Base-by-base conservation (phyloP, 2,329 filamentous ascomycete species). In the Mycosphaerella arachidis region DNA sequence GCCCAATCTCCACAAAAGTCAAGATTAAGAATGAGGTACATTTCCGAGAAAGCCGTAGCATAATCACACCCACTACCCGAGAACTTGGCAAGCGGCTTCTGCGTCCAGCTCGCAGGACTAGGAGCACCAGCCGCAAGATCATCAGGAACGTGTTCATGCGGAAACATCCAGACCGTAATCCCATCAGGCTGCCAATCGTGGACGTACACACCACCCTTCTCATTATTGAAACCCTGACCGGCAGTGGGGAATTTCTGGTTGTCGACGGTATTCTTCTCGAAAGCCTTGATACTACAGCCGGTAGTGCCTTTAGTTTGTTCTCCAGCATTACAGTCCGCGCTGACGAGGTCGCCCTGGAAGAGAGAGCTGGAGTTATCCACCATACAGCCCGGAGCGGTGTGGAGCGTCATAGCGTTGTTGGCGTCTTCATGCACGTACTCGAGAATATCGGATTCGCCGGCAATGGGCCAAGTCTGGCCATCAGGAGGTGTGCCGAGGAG, bases 1-100 rank as follows among this genome's bases (percentile, higher is more conserved):
- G 92, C 92, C 92, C 92, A 96, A 70, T 88, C 84, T 20, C 92
- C 92, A 74, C 92, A 97, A 73, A 96, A 91, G 6, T 89, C 89
- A 0, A 87, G 94, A 76, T 93, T 86, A 74, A 94, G 87, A 64
- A 93, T 84, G 64, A 97, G 86, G 67, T 87, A 84, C 77, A 96
- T 83, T 61, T 88, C 75, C 61, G 78, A 78, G 78, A 97, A 95
- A 74, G 87, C 82, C 1, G 75, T 65, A 61, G 86, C 79, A 64
- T 96, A 88, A 67, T 92, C 78, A 75, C 93, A 97, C 58, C 79
- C 81, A 0, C 18, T 33, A 45, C 85, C 84, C 4, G 79, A 75
- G 75, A 95, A 97, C 35, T 79, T 79, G 9, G 89, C 90, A 1
- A 82, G 72, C 0, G 92, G 90, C 0, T 73, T 76, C 12, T 60